Evolutionary conservation across 139 green algal species (phyloP), one percentile per base, ranked within the genome.

Genomic region (Cymbomonas tetramitiformis): DNA sequence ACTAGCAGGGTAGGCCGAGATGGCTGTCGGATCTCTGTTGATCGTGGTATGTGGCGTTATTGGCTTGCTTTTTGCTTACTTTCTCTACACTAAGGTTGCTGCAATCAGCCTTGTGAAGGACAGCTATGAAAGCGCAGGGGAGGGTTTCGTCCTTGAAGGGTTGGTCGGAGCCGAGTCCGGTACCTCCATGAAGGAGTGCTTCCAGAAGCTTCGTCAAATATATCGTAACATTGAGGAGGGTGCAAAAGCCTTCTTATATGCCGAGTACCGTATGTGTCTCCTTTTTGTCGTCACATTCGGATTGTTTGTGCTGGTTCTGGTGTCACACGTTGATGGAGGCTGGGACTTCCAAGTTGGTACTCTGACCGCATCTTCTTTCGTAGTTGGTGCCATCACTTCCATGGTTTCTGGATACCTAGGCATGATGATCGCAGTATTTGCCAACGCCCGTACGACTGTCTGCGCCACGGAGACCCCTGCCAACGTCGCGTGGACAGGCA

Each of bases 361-460:
- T 19, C 8, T 95, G 77, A 93, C 84, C 30, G 88, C 79, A 21
- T 72, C 94, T 15, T 62, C 87, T 44, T 97, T 97, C 77, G 40
- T 90, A 9, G 48, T 94, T 6, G 89, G 89, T 31, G 89, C 73
- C 15, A 30, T 68, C 29, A 95, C 87, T 8, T 95, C 86, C 46
- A 85, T 90, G 49, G 47, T 90, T 5, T 90, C 75, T 15, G 89
- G 89, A 30, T 97, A 87, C 73, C 63, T 95, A 23, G 83, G 89
- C 69, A 97, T 70, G 62, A 70, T 66, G 68, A 94, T 97, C 44
- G 89, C 89, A 38, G 93, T 83, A 2, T 97, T 87, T 55, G 86
- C 89, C 60, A 97, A 97, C 62, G 89, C 84, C 8, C 69, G 89
- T 19, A 92, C 81, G 8, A 75, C 87, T 2, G 60, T 95, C n/a